Percentiles rank a stretch among this genome's conserved stretches.
Evolutionary conservation across 768 basidiomycete species (phyloP).

Genomic region (Termitomyces sp.): DNA sequence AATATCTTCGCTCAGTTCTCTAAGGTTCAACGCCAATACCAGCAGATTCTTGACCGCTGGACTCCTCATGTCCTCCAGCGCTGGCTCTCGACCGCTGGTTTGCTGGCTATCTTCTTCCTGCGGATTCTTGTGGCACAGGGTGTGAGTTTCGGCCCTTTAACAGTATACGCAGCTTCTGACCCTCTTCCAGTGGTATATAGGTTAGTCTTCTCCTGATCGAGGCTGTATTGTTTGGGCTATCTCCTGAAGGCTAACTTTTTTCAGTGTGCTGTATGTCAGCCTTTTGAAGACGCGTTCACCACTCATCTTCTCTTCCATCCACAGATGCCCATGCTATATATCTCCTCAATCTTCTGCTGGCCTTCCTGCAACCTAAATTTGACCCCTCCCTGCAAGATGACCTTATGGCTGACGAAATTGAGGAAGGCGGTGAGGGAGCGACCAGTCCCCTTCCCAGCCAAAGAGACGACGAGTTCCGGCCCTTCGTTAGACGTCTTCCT

Average conservation of each 20-base stretch:
- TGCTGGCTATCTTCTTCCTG: slow-evolving; percentile 75
- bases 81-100: slow-evolving; percentile 75
- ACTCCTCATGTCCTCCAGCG: slow-evolving; percentile 89
- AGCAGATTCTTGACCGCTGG: slow-evolving; percentile 85
- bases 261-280: slow-evolving; percentile 66
- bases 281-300: neutral
- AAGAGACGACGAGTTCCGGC: slow-evolving; percentile 92
- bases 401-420: slow-evolving; percentile 89
- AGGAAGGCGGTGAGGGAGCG: slow-evolving; percentile 72
- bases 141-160: slow-evolving; percentile 44
- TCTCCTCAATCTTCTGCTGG: slow-evolving; percentile 91
- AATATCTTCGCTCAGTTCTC: slow-evolving; percentile 43
- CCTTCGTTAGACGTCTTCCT: slow-evolving; percentile 92
- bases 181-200: slow-evolving; percentile 80
- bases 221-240: neutral
- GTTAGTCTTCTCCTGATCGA: slow-evolving; percentile 42
- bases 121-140: slow-evolving; percentile 88
- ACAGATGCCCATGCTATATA: slow-evolving; percentile 92
- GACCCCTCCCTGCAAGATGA: slow-evolving; percentile 96
- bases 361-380: slow-evolving; percentile 97
- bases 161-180: neutral
- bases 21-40: slow-evolving; percentile 74
- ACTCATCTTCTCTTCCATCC: slow-evolving; percentile 7
- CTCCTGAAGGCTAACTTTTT: neutral
- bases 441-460: slow-evolving; percentile 57